Conservation (phyloP, 2,329 filamentous ascomycete genomes). For the Rhinocladiella similis region DNA sequence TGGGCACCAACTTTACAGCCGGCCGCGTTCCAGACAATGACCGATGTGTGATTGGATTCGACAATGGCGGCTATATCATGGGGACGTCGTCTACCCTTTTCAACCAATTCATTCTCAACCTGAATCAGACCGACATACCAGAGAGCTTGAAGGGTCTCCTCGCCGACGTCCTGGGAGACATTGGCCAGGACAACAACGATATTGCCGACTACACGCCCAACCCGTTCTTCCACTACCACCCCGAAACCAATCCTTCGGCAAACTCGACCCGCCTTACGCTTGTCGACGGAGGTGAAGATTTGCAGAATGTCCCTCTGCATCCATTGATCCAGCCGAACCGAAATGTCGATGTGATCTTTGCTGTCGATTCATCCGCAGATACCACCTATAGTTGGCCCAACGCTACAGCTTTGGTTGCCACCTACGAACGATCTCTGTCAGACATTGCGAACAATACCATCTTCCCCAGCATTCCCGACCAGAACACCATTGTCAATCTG, state of each 20-base stretch:
- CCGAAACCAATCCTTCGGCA: slow-evolving; percentile 59
- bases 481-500: slow-evolving; percentile 76
- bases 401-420: slow-evolving; percentile 71
- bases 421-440: slow-evolving; percentile 65
- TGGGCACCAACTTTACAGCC: slow-evolving; percentile 70
- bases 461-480: slow-evolving; percentile 72
- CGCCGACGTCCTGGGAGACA: slow-evolving; percentile 48
- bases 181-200: slow-evolving; percentile 65
- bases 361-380: slow-evolving; percentile 76
- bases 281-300: slow-evolving; percentile 76
- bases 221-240: slow-evolving; percentile 69
- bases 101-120: slow-evolving; percentile 70
- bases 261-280: slow-evolving; percentile 60
- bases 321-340: slow-evolving; percentile 74
- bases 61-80: slow-evolving; percentile 81
- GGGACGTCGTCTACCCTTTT: slow-evolving; percentile 84
- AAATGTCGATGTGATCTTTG: slow-evolving; percentile 76
- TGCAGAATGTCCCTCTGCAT: slow-evolving; percentile 77
- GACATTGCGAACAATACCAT: slow-evolving; percentile 65
- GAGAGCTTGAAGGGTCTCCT: slow-evolving; percentile 47
- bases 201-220: slow-evolving; percentile 75
- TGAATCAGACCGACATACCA: slow-evolving; percentile 58
- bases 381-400: slow-evolving; percentile 71
- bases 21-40: slow-evolving; percentile 59
- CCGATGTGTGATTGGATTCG: slow-evolving; percentile 73